Evolutionary conservation across 805 yeast species (phyloP).

Genomic region (Yarrowia sp.): DNA sequence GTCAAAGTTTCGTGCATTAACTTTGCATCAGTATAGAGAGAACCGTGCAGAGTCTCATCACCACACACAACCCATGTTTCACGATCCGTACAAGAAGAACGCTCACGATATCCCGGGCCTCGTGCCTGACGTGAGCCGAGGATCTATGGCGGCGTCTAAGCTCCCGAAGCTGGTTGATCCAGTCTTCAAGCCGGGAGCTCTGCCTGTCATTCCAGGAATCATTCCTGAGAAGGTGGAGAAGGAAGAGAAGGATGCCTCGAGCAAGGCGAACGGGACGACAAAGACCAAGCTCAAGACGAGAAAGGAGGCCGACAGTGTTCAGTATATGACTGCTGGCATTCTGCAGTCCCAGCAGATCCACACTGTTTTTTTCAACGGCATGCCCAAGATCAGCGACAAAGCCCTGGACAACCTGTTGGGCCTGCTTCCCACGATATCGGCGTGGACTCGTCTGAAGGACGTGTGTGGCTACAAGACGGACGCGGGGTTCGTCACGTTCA

Average conservation of each 20-base stretch:
- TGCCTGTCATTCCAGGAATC: conserved; percentile 19
- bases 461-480: conserved; percentile 15
- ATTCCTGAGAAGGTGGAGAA: conserved; percentile 9
- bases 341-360: neutral
- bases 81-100: conserved; percentile 18
- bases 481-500: conserved; percentile 2
- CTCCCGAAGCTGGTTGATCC: neutral
- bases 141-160: neutral
- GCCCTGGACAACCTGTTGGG: neutral
- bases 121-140: conserved; percentile 1
- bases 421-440: conserved; percentile 13
- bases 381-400: conserved; percentile 23
- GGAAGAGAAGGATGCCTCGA: neutral
- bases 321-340: neutral
- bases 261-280: neutral
- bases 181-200: conserved; percentile 18
- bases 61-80: neutral
- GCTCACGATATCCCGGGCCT: conserved; percentile 1
- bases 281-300: conserved; percentile 13
- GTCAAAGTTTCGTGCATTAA: conserved; percentile 6
- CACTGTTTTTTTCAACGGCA: conserved; percentile 14
- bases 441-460: conserved; percentile 2
- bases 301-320: neutral
- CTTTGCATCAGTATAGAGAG: neutral
- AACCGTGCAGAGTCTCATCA: conserved; percentile 11